phyloP scores from a whole-genome alignment of 2,329 filamentous ascomycete genomes.

The Cadophora luteo-olivacea region DNA sequence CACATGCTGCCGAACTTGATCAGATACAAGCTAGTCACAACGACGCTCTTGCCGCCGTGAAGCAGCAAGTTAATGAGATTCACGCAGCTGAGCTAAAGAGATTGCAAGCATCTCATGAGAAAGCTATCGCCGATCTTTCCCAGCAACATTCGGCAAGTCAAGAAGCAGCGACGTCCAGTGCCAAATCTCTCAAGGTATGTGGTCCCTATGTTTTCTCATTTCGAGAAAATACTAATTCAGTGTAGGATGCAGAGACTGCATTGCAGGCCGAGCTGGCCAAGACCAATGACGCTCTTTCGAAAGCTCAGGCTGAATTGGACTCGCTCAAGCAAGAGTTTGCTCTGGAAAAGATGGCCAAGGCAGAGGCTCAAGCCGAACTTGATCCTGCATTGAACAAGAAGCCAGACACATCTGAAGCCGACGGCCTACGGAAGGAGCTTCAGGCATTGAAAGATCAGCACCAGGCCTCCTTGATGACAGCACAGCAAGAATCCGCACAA shows the following conservation, averaged over 20 bases:
- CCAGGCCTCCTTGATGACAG: constrained; percentile 49
- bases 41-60: constrained; percentile 49
- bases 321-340: constrained; percentile 42
- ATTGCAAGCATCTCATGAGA: constrained; percentile 37
- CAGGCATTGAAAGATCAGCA: constrained; percentile 55
- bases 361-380: constrained; percentile 57
- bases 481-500: constrained; percentile 46
- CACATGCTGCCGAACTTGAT: constrained; percentile 58
- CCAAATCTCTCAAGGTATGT: constrained; percentile 39
- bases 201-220: no score
- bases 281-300: constrained; percentile 47
- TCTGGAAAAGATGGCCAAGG: constrained; percentile 54
- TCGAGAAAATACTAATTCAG: constrained; percentile 48
- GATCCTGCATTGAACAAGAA: constrained; percentile 63
- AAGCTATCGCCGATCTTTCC: constrained; percentile 6
- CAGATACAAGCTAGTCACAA: constrained; percentile 61
- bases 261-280: constrained; percentile 55
- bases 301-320: constrained; percentile 40
- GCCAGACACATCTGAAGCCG: constrained; percentile 60
- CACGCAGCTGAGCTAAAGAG: constrained; percentile 19
- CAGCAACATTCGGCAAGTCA: constrained; percentile 41
- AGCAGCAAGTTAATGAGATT: constrained; percentile 50
- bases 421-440: constrained; percentile 59
- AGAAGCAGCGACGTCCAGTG: constrained; percentile 29
- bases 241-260: constrained; percentile 48